Conservation (phyloP, 495 filamentous ascomycete genomes). For the Pyrenopolyporus hunteri region DNA sequence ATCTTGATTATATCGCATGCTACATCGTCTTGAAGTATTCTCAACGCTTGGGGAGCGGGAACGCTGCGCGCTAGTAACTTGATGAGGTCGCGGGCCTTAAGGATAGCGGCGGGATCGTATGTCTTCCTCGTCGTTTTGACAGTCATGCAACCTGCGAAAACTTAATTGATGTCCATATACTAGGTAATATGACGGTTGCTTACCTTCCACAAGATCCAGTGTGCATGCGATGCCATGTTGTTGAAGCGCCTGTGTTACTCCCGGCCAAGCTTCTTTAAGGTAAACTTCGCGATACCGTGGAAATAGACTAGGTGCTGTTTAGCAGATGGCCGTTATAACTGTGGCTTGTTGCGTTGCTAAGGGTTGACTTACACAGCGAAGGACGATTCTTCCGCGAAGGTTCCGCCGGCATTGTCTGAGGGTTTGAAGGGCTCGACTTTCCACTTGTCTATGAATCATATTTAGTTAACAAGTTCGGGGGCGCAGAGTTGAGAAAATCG, state of each 20-base stretch:
- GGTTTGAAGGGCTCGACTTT: slow-evolving; percentile 86
- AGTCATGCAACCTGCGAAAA: slow-evolving; percentile 68
- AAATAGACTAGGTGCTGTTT: slow-evolving; percentile 60
- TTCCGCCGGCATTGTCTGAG: slow-evolving; percentile 82
- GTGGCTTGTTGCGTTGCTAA: neutral
- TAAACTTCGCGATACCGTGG: slow-evolving; percentile 98
- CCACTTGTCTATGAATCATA: slow-evolving; percentile 75
- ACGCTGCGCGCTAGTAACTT: slow-evolving; percentile 91
- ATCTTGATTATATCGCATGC: slow-evolving; percentile 96
- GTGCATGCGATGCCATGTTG: slow-evolving; percentile 46
- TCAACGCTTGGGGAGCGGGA: slow-evolving; percentile 88
- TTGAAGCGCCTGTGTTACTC: slow-evolving; percentile 57
- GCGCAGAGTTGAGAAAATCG: too few species aligned
- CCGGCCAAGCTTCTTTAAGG: slow-evolving; percentile 78
- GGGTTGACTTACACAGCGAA: slow-evolving; percentile 34
- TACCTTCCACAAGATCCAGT: slow-evolving; percentile 90
- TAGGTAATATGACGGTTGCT: neutral
- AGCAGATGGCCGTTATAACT: neutral
- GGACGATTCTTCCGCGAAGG: slow-evolving; percentile 87
- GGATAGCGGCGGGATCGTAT: slow-evolving; percentile 89
- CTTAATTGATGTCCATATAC: neutral
- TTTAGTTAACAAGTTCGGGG: neutral
- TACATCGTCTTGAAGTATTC: slow-evolving; percentile 89
- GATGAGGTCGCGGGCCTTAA: slow-evolving; percentile 93
- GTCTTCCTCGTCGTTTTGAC: slow-evolving; percentile 96